Evolutionary conservation across 2,329 filamentous ascomycete species (phyloP).

Genomic region (Diaporthe aspalathi): DNA sequence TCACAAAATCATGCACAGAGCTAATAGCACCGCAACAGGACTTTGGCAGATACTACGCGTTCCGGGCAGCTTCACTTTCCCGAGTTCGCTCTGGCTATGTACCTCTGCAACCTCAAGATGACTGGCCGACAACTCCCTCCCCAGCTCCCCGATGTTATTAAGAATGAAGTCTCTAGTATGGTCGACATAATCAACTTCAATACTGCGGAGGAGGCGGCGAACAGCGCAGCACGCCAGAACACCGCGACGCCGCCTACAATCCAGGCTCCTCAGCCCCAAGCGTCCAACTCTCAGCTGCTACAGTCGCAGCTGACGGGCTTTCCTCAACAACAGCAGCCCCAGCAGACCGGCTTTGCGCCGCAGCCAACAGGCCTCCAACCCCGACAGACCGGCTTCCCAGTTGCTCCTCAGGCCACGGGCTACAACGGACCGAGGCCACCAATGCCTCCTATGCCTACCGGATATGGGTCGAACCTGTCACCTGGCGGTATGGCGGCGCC

Average conservation of each 20-base stretch:
- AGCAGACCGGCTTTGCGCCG: conserved; percentile 67
- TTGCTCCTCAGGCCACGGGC: conserved; percentile 77
- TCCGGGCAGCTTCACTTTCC: conserved; percentile 96
- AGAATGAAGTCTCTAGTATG: conserved; percentile 99
- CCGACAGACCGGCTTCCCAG: conserved; percentile 78
- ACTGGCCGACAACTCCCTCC: conserved; percentile 85
- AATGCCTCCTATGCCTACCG: conserved; percentile 82
- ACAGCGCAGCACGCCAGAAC: conserved; percentile 60
- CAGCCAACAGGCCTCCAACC: conserved; percentile 67
- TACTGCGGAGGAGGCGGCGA: conserved; percentile 77
- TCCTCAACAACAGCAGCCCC: conserved; percentile 68
- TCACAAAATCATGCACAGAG: neutral
- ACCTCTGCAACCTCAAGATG: conserved; percentile 93
- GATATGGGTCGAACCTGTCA: conserved; percentile 65
- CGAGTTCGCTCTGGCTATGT: conserved; percentile 98
- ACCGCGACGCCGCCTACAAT: conserved; percentile 64
- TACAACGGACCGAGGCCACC: conserved; percentile 85
- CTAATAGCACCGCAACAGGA: conserved; percentile 65
- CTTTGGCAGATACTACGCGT: conserved; percentile 93
- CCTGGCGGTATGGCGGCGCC: conserved; percentile 72
- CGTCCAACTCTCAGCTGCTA: conserved; percentile 75
- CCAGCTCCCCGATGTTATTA: conserved; percentile 83
- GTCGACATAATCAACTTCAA: conserved; percentile 99
- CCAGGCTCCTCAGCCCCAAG: conserved; percentile 79
- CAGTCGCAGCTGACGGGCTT: conserved; percentile 78